A percentile compares a stretch with the other conserved stretches of the same genome.
phyloP scores from a whole-genome alignment of 768 basidiomycete genomes.

The Rhizopogon vulgaris region DNA sequence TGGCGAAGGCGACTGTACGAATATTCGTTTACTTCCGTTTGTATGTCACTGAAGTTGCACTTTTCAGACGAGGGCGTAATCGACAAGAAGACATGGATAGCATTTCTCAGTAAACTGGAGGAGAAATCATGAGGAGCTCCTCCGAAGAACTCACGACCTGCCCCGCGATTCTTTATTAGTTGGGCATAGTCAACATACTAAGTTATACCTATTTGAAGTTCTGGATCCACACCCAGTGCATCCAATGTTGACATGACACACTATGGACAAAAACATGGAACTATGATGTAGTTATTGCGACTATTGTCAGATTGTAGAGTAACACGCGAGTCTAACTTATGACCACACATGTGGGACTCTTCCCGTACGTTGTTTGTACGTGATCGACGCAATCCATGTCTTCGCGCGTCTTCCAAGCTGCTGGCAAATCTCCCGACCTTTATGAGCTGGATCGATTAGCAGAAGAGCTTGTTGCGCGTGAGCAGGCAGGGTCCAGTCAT shows the following conservation, averaged over 20 bases:
- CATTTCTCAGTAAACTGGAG: slow-evolving; percentile 73
- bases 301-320: too few species aligned
- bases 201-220: neutral
- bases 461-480: slow-evolving; percentile 60
- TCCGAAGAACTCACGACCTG: neutral
- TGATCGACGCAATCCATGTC: neutral
- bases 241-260: neutral
- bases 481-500: slow-evolving; percentile 24
- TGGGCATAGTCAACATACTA: neutral
- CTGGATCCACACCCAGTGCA: neutral
- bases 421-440: slow-evolving; percentile 35
- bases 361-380: neutral
- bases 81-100: slow-evolving; percentile 92
- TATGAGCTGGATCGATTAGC: slow-evolving; percentile 68
- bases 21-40: slow-evolving; percentile 8
- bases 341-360: neutral
- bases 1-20: slow-evolving; percentile 72
- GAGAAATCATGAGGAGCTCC: slow-evolving; percentile 32
- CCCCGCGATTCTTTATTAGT: neutral
- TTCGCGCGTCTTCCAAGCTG: neutral
- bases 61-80: slow-evolving; percentile 79
- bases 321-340: neutral
- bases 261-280: neutral
- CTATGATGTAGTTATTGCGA: neutral
- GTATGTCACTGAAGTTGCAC: neutral